Evolutionary conservation across 805 yeast genomes (phyloP).

Genomic region (Monosporozyma unispora): DNA sequence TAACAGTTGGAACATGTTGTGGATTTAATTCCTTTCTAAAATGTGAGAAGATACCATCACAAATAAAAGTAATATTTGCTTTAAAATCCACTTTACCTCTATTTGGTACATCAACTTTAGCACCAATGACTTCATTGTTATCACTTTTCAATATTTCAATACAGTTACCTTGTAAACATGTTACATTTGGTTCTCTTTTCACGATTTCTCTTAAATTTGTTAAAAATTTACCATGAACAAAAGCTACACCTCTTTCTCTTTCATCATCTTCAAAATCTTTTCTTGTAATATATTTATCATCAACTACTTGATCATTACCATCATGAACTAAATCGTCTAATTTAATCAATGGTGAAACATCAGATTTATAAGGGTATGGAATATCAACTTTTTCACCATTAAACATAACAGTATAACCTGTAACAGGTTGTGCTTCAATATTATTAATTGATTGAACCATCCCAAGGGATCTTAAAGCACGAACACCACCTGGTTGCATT

Average conservation of each 20-base stretch:
- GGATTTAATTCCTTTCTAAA: conserved; percentile 66
- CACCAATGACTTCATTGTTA: conserved; percentile 58
- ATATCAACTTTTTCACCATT: conserved; percentile 48
- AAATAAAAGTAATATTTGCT: conserved; percentile 62
- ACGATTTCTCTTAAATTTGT: conserved; percentile 68
- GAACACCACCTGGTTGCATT: conserved; percentile 93
- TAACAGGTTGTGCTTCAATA: conserved; percentile 59
- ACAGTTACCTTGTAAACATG: conserved; percentile 78
- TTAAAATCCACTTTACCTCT: conserved; percentile 37
- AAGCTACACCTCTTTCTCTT: conserved; percentile 65
- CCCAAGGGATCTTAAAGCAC: conserved; percentile 73
- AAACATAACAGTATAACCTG: conserved; percentile 75
- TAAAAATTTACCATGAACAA: conserved; percentile 88
- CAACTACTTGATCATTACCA: conserved; percentile 48
- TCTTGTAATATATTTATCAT: conserved; percentile 41
- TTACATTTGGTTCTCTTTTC: conserved; percentile 59
- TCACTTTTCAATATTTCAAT: conserved; percentile 50
- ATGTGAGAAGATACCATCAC: conserved; percentile 93
- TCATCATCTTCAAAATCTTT: conserved; percentile 52
- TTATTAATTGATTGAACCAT: conserved; percentile 49
- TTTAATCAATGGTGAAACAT: conserved; percentile 37
- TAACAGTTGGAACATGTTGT: conserved; percentile 56
- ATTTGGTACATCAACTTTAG: conserved; percentile 45
- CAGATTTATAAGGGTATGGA: conserved; percentile 62
- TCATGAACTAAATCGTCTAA: conserved; percentile 47